Conservation (phyloP, 345 rosid species). For the Balakata baccata region DNA sequence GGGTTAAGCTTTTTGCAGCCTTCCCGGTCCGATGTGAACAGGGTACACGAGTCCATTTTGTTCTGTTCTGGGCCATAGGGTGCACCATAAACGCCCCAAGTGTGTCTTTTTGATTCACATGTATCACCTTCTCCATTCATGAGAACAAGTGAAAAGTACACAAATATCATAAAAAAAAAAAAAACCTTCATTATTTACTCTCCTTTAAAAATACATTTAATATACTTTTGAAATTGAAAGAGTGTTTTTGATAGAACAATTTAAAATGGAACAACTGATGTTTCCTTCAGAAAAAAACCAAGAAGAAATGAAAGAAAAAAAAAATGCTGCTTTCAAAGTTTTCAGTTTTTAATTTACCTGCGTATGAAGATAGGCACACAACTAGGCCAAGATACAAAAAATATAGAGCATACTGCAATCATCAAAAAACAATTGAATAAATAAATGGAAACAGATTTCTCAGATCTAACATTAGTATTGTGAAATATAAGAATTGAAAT, state of each 20-base stretch:
- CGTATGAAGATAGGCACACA: conserved; percentile 93
- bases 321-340: not conserved
- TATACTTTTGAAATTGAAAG: too few species aligned
- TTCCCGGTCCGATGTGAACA: conserved; percentile 26
- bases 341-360: conserved; percentile 47
- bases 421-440: conserved; percentile 1
- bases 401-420: conserved; percentile 86
- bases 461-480: conserved; percentile 17
- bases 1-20: conserved; percentile 31
- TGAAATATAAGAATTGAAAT: not conserved
- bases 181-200: too few species aligned
- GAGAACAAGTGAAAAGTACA: not conserved
- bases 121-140: not conserved
- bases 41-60: conserved; percentile 18
- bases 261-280: too few species aligned
- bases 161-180: not conserved
- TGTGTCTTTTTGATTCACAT: not conserved
- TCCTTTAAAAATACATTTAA: too few species aligned
- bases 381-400: conserved; percentile 94
- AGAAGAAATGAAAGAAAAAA: too few species aligned
- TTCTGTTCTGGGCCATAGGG: not conserved
- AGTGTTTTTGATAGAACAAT: too few species aligned
- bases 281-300: too few species aligned
- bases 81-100: not conserved
- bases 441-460: conserved; percentile 52